These are phyloP conservation scores for Dothistroma septosporum DNA, from an alignment of 2,329 filamentous ascomycete species.

Conservation along the genomic window DNA sequence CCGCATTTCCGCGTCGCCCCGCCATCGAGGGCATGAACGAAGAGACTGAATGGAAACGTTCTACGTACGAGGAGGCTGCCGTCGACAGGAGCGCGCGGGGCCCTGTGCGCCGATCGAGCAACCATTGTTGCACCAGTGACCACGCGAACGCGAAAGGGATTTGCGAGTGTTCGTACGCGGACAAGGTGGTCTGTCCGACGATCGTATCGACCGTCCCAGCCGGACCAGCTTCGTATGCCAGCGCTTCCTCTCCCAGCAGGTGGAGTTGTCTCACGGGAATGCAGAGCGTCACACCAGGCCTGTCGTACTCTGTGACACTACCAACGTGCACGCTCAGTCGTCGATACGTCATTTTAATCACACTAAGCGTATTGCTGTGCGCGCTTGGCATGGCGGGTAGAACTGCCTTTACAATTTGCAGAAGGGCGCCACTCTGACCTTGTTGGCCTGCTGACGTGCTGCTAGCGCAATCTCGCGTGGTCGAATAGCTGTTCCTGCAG, in stretches of 20 bases:
- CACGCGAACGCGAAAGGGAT: background rate
- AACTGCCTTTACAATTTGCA: background rate
- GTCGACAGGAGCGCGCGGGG: background rate
- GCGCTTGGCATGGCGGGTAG: background rate
- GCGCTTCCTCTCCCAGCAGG: background rate
- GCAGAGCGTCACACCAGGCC: conserved; percentile 4
- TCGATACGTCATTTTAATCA: background rate
- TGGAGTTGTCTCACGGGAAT: background rate
- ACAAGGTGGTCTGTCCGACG: background rate
- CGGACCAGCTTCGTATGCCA: background rate
- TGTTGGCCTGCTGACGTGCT: background rate
- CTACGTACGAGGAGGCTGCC: too few relatives aligned
- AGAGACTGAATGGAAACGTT: background rate
- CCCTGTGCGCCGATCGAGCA: background rate
- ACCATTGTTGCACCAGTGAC: background rate
- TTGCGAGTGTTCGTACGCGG: background rate
- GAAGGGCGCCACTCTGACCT: background rate
- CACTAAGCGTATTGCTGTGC: background rate
- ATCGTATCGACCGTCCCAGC: background rate
- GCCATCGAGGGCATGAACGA: background rate
- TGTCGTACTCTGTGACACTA: conserved; percentile 2
- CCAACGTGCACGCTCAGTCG: background rate
- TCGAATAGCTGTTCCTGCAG: conserved; percentile 7
- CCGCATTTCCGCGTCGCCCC: background rate
- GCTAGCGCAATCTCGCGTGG: conserved; percentile 4